Evolutionary conservation across 2,329 filamentous ascomycete species (phyloP).

Genomic region (Apiospora hydei): DNA sequence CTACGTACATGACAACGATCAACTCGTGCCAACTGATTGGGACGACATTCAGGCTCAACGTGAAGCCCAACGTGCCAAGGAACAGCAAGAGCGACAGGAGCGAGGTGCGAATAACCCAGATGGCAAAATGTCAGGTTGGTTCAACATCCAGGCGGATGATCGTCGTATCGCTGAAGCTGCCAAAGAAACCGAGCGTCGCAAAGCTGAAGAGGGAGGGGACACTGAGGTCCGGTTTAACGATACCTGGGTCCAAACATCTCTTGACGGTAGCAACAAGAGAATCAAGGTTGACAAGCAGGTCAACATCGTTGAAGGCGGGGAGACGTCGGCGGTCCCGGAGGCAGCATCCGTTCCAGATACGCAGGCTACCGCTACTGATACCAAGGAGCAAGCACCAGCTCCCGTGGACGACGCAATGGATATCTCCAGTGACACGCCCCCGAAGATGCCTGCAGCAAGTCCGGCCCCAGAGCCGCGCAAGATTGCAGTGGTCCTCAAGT

Average conservation of each 20-base stretch:
- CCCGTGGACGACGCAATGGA: conserved; percentile 12
- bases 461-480: conserved; percentile 34
- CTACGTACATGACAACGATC: conserved; percentile 76
- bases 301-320: not conserved
- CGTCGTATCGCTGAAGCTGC: conserved; percentile 35
- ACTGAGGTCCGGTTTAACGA: conserved; percentile 44
- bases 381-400: conserved; percentile 6
- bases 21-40: conserved; percentile 88
- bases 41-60: conserved; percentile 63
- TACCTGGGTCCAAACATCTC: conserved; percentile 49
- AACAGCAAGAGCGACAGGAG: conserved; percentile 32
- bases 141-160: conserved; percentile 37
- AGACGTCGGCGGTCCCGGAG: not conserved
- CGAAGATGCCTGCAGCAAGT: not conserved
- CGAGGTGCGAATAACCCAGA: conserved; percentile 35
- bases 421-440: not conserved
- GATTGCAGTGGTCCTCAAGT: conserved; percentile 44
- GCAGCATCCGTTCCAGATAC: not conserved
- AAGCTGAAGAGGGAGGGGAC: conserved; percentile 34
- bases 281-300: conserved; percentile 42
- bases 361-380: not conserved
- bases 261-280: conserved; percentile 50
- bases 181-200: conserved; percentile 37
- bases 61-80: conserved; percentile 39
- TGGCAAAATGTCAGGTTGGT: conserved; percentile 33